phyloP scores from a whole-genome alignment of 495 filamentous ascomycete genomes.

The Xylaria palmicola region DNA sequence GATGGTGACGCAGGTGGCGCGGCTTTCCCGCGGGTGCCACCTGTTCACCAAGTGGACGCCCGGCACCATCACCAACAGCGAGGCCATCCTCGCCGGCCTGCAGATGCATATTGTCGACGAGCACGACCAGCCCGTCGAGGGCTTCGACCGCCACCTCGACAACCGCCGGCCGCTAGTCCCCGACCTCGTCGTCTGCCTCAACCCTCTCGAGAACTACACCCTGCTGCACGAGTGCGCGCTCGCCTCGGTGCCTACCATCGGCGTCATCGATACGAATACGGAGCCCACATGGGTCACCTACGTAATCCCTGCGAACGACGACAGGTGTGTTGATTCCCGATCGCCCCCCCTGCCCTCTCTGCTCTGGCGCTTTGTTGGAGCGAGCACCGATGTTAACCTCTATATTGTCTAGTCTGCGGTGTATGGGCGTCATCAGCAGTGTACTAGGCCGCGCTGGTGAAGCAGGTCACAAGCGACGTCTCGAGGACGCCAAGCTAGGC shows the following conservation, averaged over 20 bases:
- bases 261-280: conserved; percentile 89
- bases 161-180: conserved; percentile 69
- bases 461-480: conserved; percentile 65
- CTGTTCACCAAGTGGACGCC: conserved; percentile 94
- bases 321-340: conserved; percentile 60
- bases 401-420: conserved; percentile 61
- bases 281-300: conserved; percentile 95
- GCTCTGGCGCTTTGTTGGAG: neutral
- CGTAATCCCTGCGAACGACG: conserved; percentile 94
- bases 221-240: conserved; percentile 87
- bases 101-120: conserved; percentile 68
- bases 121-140: conserved; percentile 62
- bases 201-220: conserved; percentile 87
- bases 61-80: conserved; percentile 87
- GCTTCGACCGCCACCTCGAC: conserved; percentile 62
- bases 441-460: conserved; percentile 83
- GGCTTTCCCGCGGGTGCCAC: conserved; percentile 77
- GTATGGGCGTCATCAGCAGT: conserved; percentile 76
- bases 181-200: conserved; percentile 89
- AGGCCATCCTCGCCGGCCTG: conserved; percentile 74
- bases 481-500: conserved; percentile 60
- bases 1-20: conserved; percentile 75
- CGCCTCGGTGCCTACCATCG: conserved; percentile 89
- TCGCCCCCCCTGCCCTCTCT: neutral
- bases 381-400: neutral